Conservation (phyloP, 2,329 filamentous ascomycete species). For the Hirsutella thompsonii region DNA sequence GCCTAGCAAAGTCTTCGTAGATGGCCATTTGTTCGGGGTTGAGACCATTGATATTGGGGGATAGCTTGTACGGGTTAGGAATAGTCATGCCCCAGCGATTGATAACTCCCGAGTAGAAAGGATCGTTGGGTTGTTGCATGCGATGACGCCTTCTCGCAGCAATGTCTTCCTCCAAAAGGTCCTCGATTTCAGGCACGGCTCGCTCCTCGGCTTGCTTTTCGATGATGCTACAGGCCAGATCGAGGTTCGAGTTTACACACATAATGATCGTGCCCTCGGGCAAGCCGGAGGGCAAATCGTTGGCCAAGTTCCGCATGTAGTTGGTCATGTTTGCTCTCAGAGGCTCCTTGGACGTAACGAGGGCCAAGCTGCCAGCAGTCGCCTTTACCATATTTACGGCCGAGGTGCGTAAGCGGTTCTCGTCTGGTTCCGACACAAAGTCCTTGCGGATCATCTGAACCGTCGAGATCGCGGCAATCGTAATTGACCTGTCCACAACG, state of each 20-base stretch:
- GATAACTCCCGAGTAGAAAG: constrained; percentile 70
- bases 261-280: constrained; percentile 94
- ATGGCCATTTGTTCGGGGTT: constrained; percentile 90
- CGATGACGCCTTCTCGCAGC: constrained; percentile 67
- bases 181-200: constrained; percentile 87
- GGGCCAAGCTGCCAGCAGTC: constrained; percentile 80
- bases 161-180: constrained; percentile 73
- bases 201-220: constrained; percentile 93
- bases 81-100: constrained; percentile 91
- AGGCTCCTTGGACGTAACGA: constrained; percentile 98
- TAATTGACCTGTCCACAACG: constrained; percentile 93
- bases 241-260: constrained; percentile 97
- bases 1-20: constrained; percentile 89
- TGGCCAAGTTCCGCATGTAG: constrained; percentile 66
- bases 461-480: constrained; percentile 93
- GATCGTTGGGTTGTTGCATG: constrained; percentile 62
- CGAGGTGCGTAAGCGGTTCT: constrained; percentile 72
- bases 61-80: constrained; percentile 82
- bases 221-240: constrained; percentile 83
- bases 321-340: constrained; percentile 94
- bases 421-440: constrained; percentile 85
- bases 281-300: constrained; percentile 63
- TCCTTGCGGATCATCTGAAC: constrained; percentile 94
- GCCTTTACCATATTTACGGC: constrained; percentile 92
- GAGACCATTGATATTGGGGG: constrained; percentile 54